Conservation (phyloP, 2,329 filamentous ascomycete genomes). For the Colletotrichum kahawae region DNA sequence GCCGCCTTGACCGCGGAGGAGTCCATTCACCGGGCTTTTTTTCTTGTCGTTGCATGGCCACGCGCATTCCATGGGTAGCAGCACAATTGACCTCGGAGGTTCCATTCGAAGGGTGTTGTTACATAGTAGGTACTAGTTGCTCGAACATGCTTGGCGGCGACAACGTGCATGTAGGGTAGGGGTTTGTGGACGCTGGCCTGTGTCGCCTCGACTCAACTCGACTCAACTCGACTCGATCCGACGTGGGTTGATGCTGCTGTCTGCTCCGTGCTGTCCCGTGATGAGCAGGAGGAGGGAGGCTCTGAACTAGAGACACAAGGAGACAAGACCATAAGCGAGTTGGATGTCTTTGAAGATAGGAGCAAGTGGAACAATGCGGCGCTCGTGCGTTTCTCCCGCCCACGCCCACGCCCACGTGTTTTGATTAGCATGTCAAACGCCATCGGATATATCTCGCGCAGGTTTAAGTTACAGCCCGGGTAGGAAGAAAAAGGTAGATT, state of each 20-base stretch:
- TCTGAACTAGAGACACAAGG: not conserved
- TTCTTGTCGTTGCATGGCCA: not conserved
- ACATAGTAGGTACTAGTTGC: not conserved
- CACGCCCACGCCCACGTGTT: not conserved
- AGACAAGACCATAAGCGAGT: not conserved
- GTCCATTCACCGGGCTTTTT: constrained; percentile 3
- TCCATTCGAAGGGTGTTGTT: not conserved
- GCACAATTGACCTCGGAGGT: not conserved
- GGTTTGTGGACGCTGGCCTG: not conserved
- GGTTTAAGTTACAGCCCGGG: not conserved
- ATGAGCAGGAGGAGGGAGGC: not conserved
- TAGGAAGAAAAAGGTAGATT: not conserved
- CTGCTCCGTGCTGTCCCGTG: not conserved
- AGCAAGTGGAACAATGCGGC: not conserved
- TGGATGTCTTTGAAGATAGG: not conserved
- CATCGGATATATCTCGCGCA: not conserved
- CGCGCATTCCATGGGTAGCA: not conserved
- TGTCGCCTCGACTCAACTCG: no score
- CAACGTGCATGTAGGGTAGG: not conserved
- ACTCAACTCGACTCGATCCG: not conserved
- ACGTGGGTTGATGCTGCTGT: not conserved
- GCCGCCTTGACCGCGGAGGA: not conserved
- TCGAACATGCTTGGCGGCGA: not conserved
- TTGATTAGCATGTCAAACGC: not conserved
- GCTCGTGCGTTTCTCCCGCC: not conserved